Conservation (phyloP, 2,329 filamentous ascomycete genomes). For the Fusarium abutilonis region DNA sequence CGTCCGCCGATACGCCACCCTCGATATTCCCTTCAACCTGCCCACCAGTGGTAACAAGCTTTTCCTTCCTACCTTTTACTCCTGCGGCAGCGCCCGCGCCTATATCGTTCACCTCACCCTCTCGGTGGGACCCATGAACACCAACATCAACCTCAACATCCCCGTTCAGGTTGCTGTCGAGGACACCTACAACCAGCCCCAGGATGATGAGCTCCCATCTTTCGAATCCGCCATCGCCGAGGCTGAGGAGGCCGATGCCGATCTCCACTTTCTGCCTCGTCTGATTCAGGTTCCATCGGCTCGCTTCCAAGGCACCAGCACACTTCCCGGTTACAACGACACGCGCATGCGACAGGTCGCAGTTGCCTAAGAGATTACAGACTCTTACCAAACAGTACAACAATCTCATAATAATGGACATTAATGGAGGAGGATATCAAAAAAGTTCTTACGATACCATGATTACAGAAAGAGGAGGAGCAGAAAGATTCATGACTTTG, state of each 20-base stretch:
- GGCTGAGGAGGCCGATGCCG: conserved; percentile 55
- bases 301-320: conserved; percentile 46
- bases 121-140: conserved; percentile 55
- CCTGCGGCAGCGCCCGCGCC: conserved; percentile 65
- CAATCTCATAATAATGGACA: conserved; percentile 26
- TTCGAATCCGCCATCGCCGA: conserved; percentile 60
- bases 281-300: conserved; percentile 50
- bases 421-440: conserved; percentile 33
- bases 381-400: conserved; percentile 5
- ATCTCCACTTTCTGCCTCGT: conserved; percentile 56
- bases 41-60: conserved; percentile 59
- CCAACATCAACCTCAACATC: conserved; percentile 56
- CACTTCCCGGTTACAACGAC: conserved; percentile 56
- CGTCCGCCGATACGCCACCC: conserved; percentile 53
- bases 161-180: conserved; percentile 64
- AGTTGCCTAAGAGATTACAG: conserved; percentile 32
- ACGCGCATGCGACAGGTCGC: conserved; percentile 44
- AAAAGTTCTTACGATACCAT: conserved; percentile 35
- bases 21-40: conserved; percentile 61
- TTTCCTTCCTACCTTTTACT: conserved; percentile 67
- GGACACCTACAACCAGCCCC: conserved; percentile 46
- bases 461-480: conserved; percentile 21
- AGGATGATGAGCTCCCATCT: conserved; percentile 54
- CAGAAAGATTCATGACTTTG: conserved; percentile 32
- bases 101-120: conserved; percentile 63